Evolutionary conservation across 129 eudicot species (phyloP).

Genomic region (Deinandra increscens): DNA sequence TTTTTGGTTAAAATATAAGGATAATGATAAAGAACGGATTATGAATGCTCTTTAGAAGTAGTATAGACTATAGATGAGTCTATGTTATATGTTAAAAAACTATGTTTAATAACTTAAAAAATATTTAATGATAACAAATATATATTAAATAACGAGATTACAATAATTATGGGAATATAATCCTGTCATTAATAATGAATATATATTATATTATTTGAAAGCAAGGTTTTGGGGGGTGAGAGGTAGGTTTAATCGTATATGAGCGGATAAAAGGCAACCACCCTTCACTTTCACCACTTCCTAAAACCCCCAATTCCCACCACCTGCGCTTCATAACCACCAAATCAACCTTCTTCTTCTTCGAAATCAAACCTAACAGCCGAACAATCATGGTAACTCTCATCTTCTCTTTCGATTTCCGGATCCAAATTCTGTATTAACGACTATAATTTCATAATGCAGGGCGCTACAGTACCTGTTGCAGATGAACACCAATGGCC

Average conservation of each 20-base stretch:
- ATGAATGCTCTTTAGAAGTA: too few species aligned
- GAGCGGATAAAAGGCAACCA: conserved; percentile 64
- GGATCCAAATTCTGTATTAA: background rate
- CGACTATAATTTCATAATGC: conserved; percentile 7
- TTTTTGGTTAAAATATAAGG: too few species aligned
- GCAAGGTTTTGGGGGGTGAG: background rate
- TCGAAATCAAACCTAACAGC: conserved; percentile 61
- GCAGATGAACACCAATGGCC: conserved; percentile 79
- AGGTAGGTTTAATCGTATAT: conserved; percentile 13
- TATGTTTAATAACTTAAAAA: background rate
- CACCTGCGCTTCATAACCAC: conserved; percentile 59
- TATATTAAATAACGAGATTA: background rate
- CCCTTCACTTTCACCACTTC: conserved; percentile 36
- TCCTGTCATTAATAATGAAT: background rate
- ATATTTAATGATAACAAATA: background rate
- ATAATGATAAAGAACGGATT: too few species aligned
- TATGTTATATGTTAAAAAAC: too few species aligned
- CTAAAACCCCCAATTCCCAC: conserved; percentile 39
- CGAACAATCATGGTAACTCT: conserved; percentile 58
- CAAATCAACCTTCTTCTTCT: conserved; percentile 46
- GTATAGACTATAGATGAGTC: too few species aligned
- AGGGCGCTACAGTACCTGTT: conserved; percentile 66
- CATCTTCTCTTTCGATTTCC: background rate
- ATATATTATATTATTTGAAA: background rate
- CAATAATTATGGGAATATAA: background rate